These are phyloP conservation scores for Botrytis squamosa DNA, from an alignment of 2,329 filamentous ascomycete species.

Conservation along the genomic window DNA sequence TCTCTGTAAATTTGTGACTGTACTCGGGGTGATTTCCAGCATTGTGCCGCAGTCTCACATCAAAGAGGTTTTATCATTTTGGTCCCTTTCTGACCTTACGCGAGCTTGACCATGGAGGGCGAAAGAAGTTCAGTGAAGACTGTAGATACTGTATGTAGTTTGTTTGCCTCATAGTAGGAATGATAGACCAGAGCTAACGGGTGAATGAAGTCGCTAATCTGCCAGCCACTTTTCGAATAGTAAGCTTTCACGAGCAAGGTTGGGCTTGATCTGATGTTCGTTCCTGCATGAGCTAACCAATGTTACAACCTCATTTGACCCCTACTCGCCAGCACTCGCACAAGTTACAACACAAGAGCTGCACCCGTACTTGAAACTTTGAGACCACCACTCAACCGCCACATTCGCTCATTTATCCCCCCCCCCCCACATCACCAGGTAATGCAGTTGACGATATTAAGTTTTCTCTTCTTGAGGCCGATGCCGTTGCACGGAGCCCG, in stretches of 20 bases:
- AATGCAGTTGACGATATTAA: background rate
- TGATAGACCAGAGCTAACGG: background rate
- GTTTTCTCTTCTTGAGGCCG: background rate
- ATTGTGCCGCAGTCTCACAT: background rate
- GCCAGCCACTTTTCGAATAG: background rate
- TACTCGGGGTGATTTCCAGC: background rate
- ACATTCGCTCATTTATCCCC: background rate
- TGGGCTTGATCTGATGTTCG: background rate
- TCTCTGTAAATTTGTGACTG: background rate
- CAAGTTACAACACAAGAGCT: background rate
- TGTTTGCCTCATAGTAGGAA: background rate
- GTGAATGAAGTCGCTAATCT: background rate
- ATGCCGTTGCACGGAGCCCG: background rate
- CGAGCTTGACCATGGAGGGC: background rate
- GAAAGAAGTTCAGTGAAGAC: background rate
- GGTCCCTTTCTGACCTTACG: background rate
- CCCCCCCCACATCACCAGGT: background rate
- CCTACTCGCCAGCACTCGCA: background rate
- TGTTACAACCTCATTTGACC: background rate
- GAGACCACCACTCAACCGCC: background rate
- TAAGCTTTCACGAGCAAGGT: background rate
- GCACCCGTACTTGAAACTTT: background rate
- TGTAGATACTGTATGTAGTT: background rate
- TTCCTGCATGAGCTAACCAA: conserved; percentile 2
- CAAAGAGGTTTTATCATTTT: background rate